A percentile compares a stretch with the other conserved stretches of the same genome.
Conservation (phyloP, 2,329 filamentous ascomycete genomes). For the Epichloe hybrida region DNA sequence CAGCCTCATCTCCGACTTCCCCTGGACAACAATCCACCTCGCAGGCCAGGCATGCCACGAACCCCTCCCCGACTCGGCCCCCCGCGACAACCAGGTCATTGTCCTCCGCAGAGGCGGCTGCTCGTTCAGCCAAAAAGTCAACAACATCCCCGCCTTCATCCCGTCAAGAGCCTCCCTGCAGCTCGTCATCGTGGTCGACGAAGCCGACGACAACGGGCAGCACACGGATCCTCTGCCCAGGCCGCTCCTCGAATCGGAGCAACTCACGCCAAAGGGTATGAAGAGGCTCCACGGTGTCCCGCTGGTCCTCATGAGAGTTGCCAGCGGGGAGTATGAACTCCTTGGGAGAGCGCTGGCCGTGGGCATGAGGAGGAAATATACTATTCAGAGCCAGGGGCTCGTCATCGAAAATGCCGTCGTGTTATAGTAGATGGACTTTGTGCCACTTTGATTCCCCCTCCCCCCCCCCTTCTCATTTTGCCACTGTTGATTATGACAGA, state of each 20-base stretch:
- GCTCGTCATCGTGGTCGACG: slow-evolving; percentile 62
- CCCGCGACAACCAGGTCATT: slow-evolving; percentile 58
- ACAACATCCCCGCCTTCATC: slow-evolving; percentile 68
- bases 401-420: slow-evolving; percentile 69
- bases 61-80: slow-evolving; percentile 36
- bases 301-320: slow-evolving; percentile 68
- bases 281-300: slow-evolving; percentile 59
- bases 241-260: slow-evolving; percentile 66
- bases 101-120: slow-evolving; percentile 73
- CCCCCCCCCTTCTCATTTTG: no score
- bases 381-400: slow-evolving; percentile 67
- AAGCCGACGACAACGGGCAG: slow-evolving; percentile 17
- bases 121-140: slow-evolving; percentile 69
- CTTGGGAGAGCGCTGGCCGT: slow-evolving; percentile 53
- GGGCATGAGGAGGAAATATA: slow-evolving; percentile 65
- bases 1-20: slow-evolving; percentile 34
- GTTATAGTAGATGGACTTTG: slow-evolving; percentile 12
- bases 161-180: slow-evolving; percentile 48
- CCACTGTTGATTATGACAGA: no score
- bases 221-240: slow-evolving; percentile 24
- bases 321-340: slow-evolving; percentile 43
- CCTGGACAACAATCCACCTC: slow-evolving; percentile 60
- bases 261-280: slow-evolving; percentile 57
- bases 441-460: not conserved
- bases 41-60: slow-evolving; percentile 54